These are phyloP conservation scores for Mortierella sp. DNA, from an alignment of 371 early-diverging fungal genomes.

Conservation along the genomic window DNA sequence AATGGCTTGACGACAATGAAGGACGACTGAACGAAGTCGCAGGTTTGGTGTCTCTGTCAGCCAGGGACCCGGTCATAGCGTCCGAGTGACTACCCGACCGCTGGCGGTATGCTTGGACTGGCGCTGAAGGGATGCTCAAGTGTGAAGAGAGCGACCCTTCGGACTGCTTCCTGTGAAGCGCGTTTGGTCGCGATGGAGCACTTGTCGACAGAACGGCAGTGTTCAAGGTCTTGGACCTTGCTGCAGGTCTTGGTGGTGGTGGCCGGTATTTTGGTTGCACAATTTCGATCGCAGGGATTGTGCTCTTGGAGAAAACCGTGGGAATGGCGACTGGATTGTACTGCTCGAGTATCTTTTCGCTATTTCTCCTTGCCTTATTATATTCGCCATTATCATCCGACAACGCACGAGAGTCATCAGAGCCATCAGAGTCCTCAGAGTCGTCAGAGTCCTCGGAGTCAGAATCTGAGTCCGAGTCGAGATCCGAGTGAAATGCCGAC, in stretches of 20 bases:
- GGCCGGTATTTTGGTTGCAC: constrained; percentile 17
- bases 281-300: constrained; percentile 23
- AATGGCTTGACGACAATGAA: not conserved
- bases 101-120: constrained; percentile 12
- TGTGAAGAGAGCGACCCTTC: constrained; percentile 23
- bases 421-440: not conserved
- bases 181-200: constrained; percentile 21
- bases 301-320: not conserved
- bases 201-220: constrained; percentile 10
- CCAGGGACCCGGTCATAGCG: not conserved
- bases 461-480: constrained; percentile 2
- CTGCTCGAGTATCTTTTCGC: not conserved
- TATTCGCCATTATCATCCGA: too few relatives aligned
- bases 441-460: constrained; percentile 25
- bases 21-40: not conserved
- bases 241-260: constrained; percentile 28
- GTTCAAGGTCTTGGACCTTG: not conserved
- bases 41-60: constrained; percentile 15
- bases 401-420: too few relatives aligned
- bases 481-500: not conserved
- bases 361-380: too few relatives aligned
- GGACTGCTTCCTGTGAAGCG: constrained; percentile 25
- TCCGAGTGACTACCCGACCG: constrained; percentile 44
- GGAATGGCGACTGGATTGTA: not conserved
- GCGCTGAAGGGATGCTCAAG: constrained; percentile 14